Conservation (phyloP, 2,329 filamentous ascomycete genomes). For the Tolypocladium ovalisporum region DNA sequence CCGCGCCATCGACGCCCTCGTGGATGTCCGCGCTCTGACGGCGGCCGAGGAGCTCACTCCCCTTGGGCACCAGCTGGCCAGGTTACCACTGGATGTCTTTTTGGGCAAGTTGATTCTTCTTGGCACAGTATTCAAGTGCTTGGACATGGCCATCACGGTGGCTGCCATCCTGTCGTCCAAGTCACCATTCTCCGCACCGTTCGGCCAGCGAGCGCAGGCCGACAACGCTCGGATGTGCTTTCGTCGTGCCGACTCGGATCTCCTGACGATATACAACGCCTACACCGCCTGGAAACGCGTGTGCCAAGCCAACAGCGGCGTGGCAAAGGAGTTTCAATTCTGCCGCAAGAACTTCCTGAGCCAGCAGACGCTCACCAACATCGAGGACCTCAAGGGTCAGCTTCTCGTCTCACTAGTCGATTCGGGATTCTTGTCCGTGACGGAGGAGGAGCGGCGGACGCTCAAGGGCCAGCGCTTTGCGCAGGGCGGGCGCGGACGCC, state of each 20-base stretch:
- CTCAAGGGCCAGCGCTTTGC: constrained; percentile 60
- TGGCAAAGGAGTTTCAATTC: constrained; percentile 72
- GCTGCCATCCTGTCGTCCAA: constrained; percentile 92
- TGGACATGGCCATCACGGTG: constrained; percentile 84
- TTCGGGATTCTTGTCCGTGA: constrained; percentile 69
- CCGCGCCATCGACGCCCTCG: constrained; percentile 80
- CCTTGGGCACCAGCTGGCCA: constrained; percentile 75
- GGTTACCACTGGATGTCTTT: constrained; percentile 85
- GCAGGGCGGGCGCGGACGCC: constrained; percentile 34
- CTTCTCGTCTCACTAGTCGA: constrained; percentile 77
- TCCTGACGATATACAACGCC: constrained; percentile 88
- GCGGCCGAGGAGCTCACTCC: constrained; percentile 72
- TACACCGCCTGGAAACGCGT: constrained; percentile 82
- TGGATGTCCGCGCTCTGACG: constrained; percentile 87
- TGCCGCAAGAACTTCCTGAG: constrained; percentile 92
- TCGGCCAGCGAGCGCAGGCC: constrained; percentile 73
- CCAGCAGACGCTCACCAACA: constrained; percentile 77
- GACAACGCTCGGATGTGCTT: constrained; percentile 71
- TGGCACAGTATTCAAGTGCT: constrained; percentile 76
- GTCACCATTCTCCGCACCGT: constrained; percentile 80
- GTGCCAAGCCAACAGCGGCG: constrained; percentile 51
- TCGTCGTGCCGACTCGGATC: constrained; percentile 78
- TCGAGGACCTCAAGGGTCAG: constrained; percentile 92
- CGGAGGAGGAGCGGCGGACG: constrained; percentile 57
- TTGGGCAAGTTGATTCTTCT: constrained; percentile 87